Percentiles rank a stretch among this genome's conserved stretches.
Evolutionary conservation across 2,329 filamentous ascomycete genomes (phyloP).

Genomic region (Ophiostoma piceae): DNA sequence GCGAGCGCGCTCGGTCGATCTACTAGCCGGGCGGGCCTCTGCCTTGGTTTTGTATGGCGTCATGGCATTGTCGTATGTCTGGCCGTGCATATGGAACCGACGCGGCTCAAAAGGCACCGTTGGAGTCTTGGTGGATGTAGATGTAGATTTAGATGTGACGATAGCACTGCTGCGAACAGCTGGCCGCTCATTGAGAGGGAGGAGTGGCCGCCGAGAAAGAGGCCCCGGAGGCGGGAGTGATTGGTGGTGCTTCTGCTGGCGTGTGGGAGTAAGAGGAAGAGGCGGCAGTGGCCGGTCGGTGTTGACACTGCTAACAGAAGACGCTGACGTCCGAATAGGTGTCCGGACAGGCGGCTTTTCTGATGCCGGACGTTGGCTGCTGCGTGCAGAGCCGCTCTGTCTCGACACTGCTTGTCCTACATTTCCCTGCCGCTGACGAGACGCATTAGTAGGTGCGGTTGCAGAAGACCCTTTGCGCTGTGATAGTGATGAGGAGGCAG

Average conservation of each 20-base stretch:
- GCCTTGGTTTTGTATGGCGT: not conserved
- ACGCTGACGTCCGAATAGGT: not conserved
- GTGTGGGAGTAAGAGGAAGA: not conserved
- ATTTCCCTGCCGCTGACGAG: constrained; percentile 8
- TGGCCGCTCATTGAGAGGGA: not conserved
- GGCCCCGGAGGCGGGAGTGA: constrained; percentile 14
- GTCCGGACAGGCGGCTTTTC: not conserved
- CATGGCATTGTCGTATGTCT: constrained; percentile 14
- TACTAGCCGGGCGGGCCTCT: not conserved
- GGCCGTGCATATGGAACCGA: constrained; percentile 16
- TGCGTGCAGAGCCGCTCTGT: not conserved
- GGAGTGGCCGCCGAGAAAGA: constrained; percentile 16
- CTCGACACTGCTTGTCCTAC: not conserved
- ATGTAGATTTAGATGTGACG: not conserved
- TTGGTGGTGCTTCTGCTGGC: not conserved
- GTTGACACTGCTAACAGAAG: not conserved
- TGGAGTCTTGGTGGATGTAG: not conserved
- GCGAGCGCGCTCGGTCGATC: not conserved
- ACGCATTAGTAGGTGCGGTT: constrained; percentile 15
- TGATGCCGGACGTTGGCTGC: not conserved
- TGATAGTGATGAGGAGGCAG: not conserved
- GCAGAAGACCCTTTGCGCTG: not conserved
- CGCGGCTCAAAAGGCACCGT: not conserved
- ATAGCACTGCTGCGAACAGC: not conserved
- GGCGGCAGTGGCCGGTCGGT: not conserved